Base-by-base conservation (phyloP, 1,284 basidiomycete genomes). In the Vanrija sp. region DNA sequence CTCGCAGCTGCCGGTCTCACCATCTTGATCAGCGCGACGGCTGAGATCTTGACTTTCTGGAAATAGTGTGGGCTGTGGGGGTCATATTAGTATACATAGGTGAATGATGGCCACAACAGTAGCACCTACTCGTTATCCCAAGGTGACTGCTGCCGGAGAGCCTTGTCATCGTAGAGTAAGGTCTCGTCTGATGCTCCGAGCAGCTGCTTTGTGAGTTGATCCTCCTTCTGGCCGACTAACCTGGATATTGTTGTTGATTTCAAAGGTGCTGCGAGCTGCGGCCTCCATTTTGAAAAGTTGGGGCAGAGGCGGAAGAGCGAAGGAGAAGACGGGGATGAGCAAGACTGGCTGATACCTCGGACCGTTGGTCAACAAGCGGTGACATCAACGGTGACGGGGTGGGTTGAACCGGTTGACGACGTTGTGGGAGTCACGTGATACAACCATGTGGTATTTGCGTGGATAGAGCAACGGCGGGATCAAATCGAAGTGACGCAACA, bases 11-110 rank as follows among this genome's bases (percentile, higher is more conserved):
- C 21, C 5, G 23, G 58, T 52, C 75, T 54, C 51, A 93, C 95
- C 95, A 98, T 98, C 81, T 98, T 98, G 79, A 98, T 95, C 62
- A 98, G 78, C 7, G 95, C 93, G 28, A 95, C 86, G 0, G 93
- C 92, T 1, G 91, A 95, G 62, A 98, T 95, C 78, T 89, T 91
- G 76, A 95, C 95, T 52, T 86, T 83, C 71, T 90, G 91, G 79
- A 98, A 98, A 79, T 91, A 91, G 67, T 93, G 86, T 2, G 91
- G 90, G 66, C 90, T 91, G 63, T 40, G 43, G 4, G 16, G 38
- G 59, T 63, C 18, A 51, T 46, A 57, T 5, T 46, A 28, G 18
- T 25, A 34, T 2, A 42, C 18, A 2, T n/a, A 15, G 21, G 19
- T 9, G 40, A 7, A 28, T 19, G 18, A 15, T 25, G 25, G 19